Percentiles rank a stretch among this genome's conserved stretches.
Conservation (phyloP, 2,329 filamentous ascomycete genomes). For the Claviceps spartinae region DNA sequence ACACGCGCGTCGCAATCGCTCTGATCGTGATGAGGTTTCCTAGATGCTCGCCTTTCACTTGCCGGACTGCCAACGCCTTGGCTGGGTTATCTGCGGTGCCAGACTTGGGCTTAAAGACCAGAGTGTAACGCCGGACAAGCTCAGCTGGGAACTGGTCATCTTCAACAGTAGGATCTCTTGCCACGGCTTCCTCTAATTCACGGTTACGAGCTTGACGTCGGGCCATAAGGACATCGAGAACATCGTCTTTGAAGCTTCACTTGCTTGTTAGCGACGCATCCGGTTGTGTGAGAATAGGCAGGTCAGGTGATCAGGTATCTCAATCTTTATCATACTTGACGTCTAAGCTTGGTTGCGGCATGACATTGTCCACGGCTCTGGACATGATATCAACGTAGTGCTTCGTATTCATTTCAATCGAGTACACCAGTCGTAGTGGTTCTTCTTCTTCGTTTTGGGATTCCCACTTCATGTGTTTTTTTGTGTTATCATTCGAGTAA, state of each 20-base stretch:
- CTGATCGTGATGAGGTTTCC: conserved; percentile 88
- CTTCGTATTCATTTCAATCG: conserved; percentile 80
- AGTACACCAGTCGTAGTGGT: conserved; percentile 56
- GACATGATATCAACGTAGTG: conserved; percentile 92
- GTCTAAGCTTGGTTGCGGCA: conserved; percentile 67
- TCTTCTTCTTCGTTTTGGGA: conserved; percentile 53
- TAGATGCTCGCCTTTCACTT: conserved; percentile 85
- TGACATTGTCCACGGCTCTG: conserved; percentile 70
- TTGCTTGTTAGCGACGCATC: not conserved
- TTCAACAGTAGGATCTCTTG: conserved; percentile 50
- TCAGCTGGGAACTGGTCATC: conserved; percentile 81
- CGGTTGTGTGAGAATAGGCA: not conserved
- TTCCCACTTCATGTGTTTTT: conserved; percentile 52
- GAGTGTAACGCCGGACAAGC: conserved; percentile 82
- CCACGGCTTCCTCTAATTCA: conserved; percentile 53
- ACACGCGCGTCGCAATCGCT: conserved; percentile 87
- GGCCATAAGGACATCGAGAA: conserved; percentile 91
- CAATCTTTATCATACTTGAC: conserved; percentile 42
- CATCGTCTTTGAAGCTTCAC: conserved; percentile 83
- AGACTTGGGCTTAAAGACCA: conserved; percentile 90
- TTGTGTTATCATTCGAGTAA: not conserved
- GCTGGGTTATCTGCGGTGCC: conserved; percentile 48
- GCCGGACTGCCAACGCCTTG: conserved; percentile 72
- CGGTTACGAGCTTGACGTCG: conserved; percentile 80
- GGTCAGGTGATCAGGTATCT: not conserved